phyloP scores from a whole-genome alignment of 2,329 filamentous ascomycete genomes.

The Chaetoscypha palmicola region DNA sequence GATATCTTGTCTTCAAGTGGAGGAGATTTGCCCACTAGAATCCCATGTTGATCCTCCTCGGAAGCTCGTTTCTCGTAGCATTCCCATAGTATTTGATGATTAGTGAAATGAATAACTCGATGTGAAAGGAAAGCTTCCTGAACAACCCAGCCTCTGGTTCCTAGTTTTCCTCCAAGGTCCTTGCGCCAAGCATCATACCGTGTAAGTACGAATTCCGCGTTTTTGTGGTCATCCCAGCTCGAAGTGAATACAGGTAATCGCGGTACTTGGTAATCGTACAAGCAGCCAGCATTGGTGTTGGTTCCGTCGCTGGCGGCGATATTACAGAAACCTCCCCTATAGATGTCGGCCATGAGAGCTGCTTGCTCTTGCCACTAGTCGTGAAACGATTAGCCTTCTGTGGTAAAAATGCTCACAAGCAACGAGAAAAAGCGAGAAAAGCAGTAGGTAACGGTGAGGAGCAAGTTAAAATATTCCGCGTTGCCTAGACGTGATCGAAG shows the following conservation, averaged over 20 bases:
- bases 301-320: neutral
- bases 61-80: neutral
- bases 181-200: neutral
- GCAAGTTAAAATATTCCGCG: no score
- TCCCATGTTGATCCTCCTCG: neutral
- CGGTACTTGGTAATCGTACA: neutral
- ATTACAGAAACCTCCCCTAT: neutral
- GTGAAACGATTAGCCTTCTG: no score
- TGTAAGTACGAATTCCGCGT: neutral
- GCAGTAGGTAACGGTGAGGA: no score
- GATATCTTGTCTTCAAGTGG: neutral
- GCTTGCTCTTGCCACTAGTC: neutral
- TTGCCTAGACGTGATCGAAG: no score
- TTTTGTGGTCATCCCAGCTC: neutral
- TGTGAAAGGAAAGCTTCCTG: neutral
- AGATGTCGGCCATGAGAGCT: neutral
- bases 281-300: neutral
- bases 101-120: neutral
- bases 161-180: neutral
- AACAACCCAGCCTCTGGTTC: neutral
- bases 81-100: neutral
- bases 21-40: no score
- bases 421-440: no score
- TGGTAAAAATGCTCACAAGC: no score
- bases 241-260: neutral